Evolutionary conservation across 2,329 filamentous ascomycete genomes (phyloP), one percentile per base, ranked within the genome.

Genomic region (Ophioceras dolichostomum): DNA sequence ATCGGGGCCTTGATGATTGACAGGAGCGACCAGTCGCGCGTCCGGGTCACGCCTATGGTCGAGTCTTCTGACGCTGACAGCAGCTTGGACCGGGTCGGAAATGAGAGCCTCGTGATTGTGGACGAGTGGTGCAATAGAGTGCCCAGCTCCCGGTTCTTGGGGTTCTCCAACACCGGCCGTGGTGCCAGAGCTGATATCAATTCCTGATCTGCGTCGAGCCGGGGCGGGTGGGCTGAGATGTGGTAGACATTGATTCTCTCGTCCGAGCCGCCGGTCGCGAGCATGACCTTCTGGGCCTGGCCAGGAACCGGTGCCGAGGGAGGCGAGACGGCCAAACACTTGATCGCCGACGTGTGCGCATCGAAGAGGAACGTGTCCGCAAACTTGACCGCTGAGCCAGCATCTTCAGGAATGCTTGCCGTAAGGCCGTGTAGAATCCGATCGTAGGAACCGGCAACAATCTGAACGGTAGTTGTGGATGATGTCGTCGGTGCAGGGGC

Each of bases 361-460:
- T 88, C 85, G 72, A 98, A 95, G 40, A 98, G 73, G 58, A 98
- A 98, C 0, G 84, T 89, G 58, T 96, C 89, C 46, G 84, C 75
- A 54, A 95, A 96, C 36, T 78, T 68, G 38, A 79, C 66, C 13
- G 67, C 8, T 14, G 20, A 22, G 12, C 16, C 19, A 5, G 46
- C 36, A 22, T 49, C 45, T 37, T 43, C 39, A 35, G 31, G 41
- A 37, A 94, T 65, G 2, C 76, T 76, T n/a, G 83, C 87, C 7
- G 83, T 85, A 49, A 95, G 70, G 42, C 91, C 91, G 57, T 98
- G 91, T 16, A 98, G 72, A 35, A 93, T 77, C 45, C 87, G 76
- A 55, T 98, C 91, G 61, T 98, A 98, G 37, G 88, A 95, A 34
- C 91, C 91, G 6, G 86, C 80, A 42, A 96, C 71, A 46, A 98